Conservation (phyloP, 371 early-diverging fungal genomes). For the Mortierella sp. region DNA sequence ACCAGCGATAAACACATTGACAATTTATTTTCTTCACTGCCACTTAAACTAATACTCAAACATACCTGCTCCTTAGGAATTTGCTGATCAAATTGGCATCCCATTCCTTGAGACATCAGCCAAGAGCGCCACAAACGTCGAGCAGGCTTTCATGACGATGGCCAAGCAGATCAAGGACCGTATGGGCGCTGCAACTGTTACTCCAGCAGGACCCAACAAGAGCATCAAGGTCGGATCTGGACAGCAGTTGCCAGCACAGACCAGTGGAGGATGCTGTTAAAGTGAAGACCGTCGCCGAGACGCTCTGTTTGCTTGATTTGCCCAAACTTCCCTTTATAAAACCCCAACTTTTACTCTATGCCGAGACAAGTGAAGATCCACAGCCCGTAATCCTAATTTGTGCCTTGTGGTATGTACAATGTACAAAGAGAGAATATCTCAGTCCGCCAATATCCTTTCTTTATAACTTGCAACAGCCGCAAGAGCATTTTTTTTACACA, state of each 20-base stretch:
- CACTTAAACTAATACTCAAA: background rate
- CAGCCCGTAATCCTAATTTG: too few relatives aligned
- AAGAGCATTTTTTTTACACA: too few relatives aligned
- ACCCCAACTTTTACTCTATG: background rate
- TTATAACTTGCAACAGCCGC: too few relatives aligned
- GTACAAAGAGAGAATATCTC: too few relatives aligned
- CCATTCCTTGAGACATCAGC: constrained; percentile 91
- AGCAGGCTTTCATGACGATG: constrained; percentile 74
- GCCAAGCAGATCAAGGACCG: constrained; percentile 82
- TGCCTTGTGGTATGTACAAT: too few relatives aligned
- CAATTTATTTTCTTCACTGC: background rate
- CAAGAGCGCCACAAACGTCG: constrained; percentile 86
- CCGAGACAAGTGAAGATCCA: too few relatives aligned
- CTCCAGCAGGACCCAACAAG: constrained; percentile 43
- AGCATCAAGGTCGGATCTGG: constrained; percentile 57
- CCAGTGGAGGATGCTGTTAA: constrained; percentile 53
- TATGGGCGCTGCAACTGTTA: constrained; percentile 51
- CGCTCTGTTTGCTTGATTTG: too few relatives aligned
- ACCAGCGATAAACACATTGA: background rate
- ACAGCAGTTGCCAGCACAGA: constrained; percentile 53
- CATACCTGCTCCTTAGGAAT: constrained; percentile 64
- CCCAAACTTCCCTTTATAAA: background rate
- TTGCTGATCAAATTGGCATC: constrained; percentile 80
- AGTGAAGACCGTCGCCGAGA: background rate
- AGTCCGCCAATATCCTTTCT: too few relatives aligned